Percentiles rank a stretch among this genome's conserved stretches.
These are phyloP conservation scores for Buxus sempervirens DNA, from an alignment of 164 flowering plant species.

Conservation along the genomic window DNA sequence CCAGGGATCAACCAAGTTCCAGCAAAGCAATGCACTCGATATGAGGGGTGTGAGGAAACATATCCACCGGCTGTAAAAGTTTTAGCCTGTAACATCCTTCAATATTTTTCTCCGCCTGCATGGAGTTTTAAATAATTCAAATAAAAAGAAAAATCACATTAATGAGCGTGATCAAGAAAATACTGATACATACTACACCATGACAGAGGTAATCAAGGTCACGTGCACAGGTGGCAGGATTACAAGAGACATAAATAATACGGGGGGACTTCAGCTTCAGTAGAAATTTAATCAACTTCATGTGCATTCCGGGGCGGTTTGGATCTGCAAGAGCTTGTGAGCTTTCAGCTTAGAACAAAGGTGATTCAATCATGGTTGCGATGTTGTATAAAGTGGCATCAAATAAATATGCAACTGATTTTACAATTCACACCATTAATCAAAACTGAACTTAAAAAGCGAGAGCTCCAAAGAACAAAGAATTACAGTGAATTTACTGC, in stretches of 20 bases:
- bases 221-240: conserved; percentile 97
- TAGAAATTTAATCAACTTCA: conserved; percentile 81
- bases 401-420: not conserved
- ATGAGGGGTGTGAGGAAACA: conserved; percentile 99
- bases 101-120: conserved; percentile 70
- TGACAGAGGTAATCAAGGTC: conserved; percentile 97
- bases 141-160: not conserved
- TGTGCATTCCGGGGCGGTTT: conserved; percentile 98
- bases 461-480: too few species aligned
- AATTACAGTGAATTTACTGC: too few species aligned
- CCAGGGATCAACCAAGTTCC: conserved; percentile 48
- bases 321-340: conserved; percentile 63
- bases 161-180: not conserved
- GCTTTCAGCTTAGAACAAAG: not conserved
- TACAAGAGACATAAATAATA: conserved; percentile 89
- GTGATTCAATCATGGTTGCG: not conserved
- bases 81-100: conserved; percentile 74
- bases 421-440: too few species aligned
- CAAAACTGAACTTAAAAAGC: too few species aligned
- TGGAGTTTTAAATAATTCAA: not conserved
- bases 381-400: not conserved
- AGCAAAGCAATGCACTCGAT: conserved; percentile 89
- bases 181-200: conserved; percentile 58
- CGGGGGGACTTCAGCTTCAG: conserved; percentile 69
- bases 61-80: conserved; percentile 92